These are phyloP conservation scores for Endotrypanum monterogeii DNA, from an alignment of 208 protist species.

Conservation along the genomic window DNA sequence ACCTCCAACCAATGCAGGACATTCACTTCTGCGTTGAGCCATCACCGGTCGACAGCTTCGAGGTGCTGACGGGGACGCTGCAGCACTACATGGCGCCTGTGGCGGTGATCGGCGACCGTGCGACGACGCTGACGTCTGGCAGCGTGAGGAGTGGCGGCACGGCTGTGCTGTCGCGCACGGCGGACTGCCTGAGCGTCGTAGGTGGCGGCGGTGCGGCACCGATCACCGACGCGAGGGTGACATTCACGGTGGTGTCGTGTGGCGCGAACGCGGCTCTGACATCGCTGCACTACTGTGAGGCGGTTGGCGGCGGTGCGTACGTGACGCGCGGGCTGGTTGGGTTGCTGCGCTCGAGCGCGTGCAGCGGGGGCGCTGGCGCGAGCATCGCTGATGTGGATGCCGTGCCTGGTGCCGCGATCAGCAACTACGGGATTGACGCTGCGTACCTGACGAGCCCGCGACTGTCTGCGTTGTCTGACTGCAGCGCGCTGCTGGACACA, in stretches of 20 bases:
- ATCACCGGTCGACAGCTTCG: constrained; percentile 24
- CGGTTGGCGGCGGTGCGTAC: constrained; percentile 32
- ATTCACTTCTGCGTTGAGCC: constrained; percentile 38
- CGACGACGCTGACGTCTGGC: constrained; percentile 39
- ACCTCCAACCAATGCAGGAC: constrained; percentile 10
- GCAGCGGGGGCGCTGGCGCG: constrained; percentile 27
- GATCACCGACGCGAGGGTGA: constrained; percentile 28
- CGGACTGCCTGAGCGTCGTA: constrained; percentile 38
- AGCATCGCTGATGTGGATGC: constrained; percentile 40
- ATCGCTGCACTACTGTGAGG: constrained; percentile 70
- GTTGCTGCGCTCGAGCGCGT: constrained; percentile 45
- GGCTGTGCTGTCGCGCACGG: constrained; percentile 35
- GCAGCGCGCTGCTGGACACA: constrained; percentile 21
- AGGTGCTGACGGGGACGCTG: constrained; percentile 32
- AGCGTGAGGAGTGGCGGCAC: constrained; percentile 18
- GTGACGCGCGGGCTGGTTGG: constrained; percentile 43
- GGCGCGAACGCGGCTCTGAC: constrained; percentile 24
- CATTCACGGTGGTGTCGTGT: constrained; percentile 44
- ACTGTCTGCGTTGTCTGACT: constrained; percentile 41
- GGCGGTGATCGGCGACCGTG: constrained; percentile 41
- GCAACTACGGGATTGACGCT: constrained; percentile 47
- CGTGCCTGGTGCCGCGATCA: constrained; percentile 37
- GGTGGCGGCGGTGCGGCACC: constrained; percentile 23
- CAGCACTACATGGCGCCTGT: constrained; percentile 63
- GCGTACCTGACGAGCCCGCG: constrained; percentile 31